Evolutionary conservation across 2,329 filamentous ascomycete species (phyloP).

Genomic region (Zopfia rhizophila): DNA sequence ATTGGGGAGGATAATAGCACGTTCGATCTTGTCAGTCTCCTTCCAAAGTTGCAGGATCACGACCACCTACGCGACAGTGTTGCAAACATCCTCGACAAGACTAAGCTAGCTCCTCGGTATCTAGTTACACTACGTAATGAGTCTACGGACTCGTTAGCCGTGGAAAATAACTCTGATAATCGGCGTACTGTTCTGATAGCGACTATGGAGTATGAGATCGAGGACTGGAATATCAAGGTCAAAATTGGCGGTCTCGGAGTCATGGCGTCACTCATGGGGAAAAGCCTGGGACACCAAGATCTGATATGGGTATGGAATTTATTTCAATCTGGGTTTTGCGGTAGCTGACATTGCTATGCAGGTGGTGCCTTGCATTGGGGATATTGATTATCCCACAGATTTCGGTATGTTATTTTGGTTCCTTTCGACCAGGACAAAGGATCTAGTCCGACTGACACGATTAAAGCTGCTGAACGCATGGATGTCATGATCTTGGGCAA

Average conservation of each 20-base stretch:
- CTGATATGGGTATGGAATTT: too few species aligned
- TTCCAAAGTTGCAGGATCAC: too few species aligned
- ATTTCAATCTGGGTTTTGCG: too few species aligned
- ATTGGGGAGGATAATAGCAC: conserved; percentile 56
- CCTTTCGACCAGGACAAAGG: conserved; percentile 68
- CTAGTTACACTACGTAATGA: conserved; percentile 6
- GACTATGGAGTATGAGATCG: conserved; percentile 78
- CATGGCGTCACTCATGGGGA: conserved; percentile 77
- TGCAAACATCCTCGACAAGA: conserved; percentile 5
- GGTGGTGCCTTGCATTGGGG: conserved; percentile 66
- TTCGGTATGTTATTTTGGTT: too few species aligned
- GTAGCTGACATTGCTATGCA: too few species aligned
- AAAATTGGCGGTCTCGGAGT: conserved; percentile 77
- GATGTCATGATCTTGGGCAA: conserved; percentile 69
- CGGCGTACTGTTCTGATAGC: conserved; percentile 71
- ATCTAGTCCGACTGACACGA: too few species aligned
- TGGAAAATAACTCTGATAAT: conserved; percentile 29
- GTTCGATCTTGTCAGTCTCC: conserved; percentile 15
- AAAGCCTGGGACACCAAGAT: conserved; percentile 71
- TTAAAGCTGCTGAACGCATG: too few species aligned
- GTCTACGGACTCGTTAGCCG: conserved; percentile 14
- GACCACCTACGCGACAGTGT: neutral
- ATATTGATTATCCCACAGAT: conserved; percentile 71
- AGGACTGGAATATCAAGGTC: conserved; percentile 76
- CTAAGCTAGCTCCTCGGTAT: conserved; percentile 6